Percentiles rank a stretch among this genome's conserved stretches.
These are phyloP conservation scores for Anethum foeniculum DNA, from an alignment of 140 eudicot genomes.

Conservation along the genomic window DNA sequence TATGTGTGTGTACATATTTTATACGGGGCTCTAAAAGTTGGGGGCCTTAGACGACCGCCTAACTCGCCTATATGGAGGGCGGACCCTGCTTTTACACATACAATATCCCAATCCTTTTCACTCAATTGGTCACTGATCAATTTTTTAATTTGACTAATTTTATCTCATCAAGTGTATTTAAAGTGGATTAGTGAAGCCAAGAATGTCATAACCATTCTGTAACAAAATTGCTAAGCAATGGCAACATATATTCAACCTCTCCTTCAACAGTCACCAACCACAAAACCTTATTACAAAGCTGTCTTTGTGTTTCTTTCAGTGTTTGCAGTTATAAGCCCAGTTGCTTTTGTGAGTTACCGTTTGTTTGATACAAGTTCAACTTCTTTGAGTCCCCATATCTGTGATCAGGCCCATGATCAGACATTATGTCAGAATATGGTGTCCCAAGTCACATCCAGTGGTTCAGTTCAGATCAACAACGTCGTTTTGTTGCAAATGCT, in stretches of 20 bases:
- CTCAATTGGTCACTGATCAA: background rate
- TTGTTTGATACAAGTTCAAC: background rate
- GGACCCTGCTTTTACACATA: too few species aligned
- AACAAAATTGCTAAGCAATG: background rate
- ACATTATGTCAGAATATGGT: constrained; percentile 15
- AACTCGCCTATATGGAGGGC: too few species aligned
- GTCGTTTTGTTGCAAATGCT: constrained; percentile 5
- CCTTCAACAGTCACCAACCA: background rate
- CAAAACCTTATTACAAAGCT: background rate
- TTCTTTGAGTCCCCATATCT: background rate
- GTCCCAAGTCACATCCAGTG: constrained; percentile 4
- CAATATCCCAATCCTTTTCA: too few species aligned
- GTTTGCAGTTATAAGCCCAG: constrained; percentile 9
- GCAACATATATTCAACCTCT: constrained; percentile 8
- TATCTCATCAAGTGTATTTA: background rate
- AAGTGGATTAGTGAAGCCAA: background rate
- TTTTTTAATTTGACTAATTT: background rate
- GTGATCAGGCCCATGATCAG: constrained; percentile 18
- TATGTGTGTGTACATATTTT: too few species aligned
- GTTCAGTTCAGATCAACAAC: background rate
- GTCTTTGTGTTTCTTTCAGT: background rate
- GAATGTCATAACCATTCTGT: background rate
- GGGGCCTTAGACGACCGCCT: too few species aligned
- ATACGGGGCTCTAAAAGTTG: too few species aligned
- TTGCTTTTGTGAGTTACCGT: background rate